Percentiles rank a stretch among this genome's conserved stretches.
Evolutionary conservation across 306 rosid species (phyloP).

Genomic region (Castanea mollissima): DNA sequence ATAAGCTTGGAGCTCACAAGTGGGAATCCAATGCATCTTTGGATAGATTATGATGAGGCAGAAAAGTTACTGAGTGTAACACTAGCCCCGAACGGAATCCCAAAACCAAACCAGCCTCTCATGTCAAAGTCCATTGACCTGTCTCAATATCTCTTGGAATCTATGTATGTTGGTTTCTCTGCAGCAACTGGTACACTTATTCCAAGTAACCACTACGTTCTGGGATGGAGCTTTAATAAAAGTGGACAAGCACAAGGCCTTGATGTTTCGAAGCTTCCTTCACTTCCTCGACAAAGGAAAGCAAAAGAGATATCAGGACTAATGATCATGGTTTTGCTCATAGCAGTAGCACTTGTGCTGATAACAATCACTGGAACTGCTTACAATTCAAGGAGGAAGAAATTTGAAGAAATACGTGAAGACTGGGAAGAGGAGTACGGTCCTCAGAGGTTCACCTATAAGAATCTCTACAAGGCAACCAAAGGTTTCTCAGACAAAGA

Average conservation of each 20-base stretch:
- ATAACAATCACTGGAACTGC: not conserved
- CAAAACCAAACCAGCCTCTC: slow-evolving; percentile 19
- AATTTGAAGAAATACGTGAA: slow-evolving; percentile 27
- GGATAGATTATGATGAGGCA: not conserved
- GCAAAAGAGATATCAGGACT: not conserved
- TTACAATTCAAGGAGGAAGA: slow-evolving; percentile 1
- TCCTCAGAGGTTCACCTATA: slow-evolving; percentile 29
- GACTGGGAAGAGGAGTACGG: slow-evolving; percentile 40
- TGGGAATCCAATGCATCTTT: slow-evolving; percentile 21
- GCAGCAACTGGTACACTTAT: slow-evolving; percentile 16
- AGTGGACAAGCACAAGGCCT: slow-evolving; percentile 32
- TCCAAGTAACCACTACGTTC: slow-evolving; percentile 15
- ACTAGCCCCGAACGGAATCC: slow-evolving; percentile 5
- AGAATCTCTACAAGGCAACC: slow-evolving; percentile 30
- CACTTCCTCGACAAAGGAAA: not conserved
- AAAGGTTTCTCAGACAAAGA: slow-evolving; percentile 32
- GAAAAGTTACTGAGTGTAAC: slow-evolving; percentile 14
- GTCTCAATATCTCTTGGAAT: slow-evolving; percentile 7
- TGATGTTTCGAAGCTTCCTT: slow-evolving; percentile 2
- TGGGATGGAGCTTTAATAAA: slow-evolving; percentile 39
- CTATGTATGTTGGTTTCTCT: slow-evolving; percentile 39
- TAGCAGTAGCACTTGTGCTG: not conserved
- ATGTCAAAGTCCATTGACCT: slow-evolving; percentile 1
- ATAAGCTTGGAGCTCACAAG: slow-evolving; percentile 4
- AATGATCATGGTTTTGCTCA: not conserved